Conservation (phyloP, 768 basidiomycete genomes). For the Roridomyces roridus region DNA sequence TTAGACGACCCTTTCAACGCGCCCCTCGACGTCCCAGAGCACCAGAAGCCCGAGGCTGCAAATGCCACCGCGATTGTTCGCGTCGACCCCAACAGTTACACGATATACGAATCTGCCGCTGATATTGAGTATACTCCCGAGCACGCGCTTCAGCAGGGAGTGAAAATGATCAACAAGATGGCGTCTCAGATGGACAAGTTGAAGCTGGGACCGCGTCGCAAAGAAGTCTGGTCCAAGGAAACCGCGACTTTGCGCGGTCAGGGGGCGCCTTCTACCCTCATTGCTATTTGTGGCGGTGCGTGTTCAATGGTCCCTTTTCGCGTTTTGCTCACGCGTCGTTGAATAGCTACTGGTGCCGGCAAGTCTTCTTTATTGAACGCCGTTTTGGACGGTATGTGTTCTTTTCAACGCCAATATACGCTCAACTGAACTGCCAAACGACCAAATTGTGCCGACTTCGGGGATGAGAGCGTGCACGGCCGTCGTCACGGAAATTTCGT, state of each 20-base stretch:
- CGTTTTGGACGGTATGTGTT: constrained; percentile 55
- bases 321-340: neutral
- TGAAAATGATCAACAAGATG: constrained; percentile 49
- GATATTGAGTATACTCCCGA: constrained; percentile 59
- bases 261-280: constrained; percentile 60
- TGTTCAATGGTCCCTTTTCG: neutral
- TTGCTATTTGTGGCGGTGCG: constrained; percentile 69
- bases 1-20: too few relatives aligned
- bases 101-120: constrained; percentile 38
- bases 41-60: too few relatives aligned
- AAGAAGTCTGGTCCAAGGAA: constrained; percentile 66
- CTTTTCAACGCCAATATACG: neutral
- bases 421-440: constrained; percentile 32
- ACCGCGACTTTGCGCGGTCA: constrained; percentile 39
- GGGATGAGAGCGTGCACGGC: constrained; percentile 75
- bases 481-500: constrained; percentile 65
- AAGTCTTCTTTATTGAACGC: constrained; percentile 70
- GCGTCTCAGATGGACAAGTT: constrained; percentile 41
- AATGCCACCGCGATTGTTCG: neutral
- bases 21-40: too few relatives aligned
- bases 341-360: constrained; percentile 62
- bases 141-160: constrained; percentile 50
- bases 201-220: constrained; percentile 58
- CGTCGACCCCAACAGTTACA: constrained; percentile 35
- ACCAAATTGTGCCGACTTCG: constrained; percentile 69